A percentile compares a stretch with the other conserved stretches of the same genome.
Conservation (phyloP, 148 eudicot genomes). For the Camellia lanceoleosa region DNA sequence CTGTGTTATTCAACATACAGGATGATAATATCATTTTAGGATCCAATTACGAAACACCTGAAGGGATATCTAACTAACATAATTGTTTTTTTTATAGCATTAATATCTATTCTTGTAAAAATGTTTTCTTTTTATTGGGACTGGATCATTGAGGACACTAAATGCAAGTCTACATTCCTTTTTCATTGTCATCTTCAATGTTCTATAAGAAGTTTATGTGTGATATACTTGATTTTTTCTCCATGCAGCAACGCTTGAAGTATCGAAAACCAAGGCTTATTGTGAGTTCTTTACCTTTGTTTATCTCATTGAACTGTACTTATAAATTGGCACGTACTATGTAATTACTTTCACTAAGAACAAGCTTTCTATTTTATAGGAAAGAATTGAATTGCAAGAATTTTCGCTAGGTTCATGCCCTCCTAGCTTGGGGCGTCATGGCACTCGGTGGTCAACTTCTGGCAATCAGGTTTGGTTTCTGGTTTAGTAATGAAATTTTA, state of each 20-base stretch:
- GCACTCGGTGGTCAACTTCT: conserved; percentile 76
- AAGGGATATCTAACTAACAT: not conserved
- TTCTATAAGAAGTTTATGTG: not conserved
- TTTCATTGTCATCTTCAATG: not conserved
- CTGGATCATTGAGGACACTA: not conserved
- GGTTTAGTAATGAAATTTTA: not conserved
- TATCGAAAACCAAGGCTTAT: conserved; percentile 71
- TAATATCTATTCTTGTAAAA: not conserved
- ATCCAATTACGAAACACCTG: too few species aligned
- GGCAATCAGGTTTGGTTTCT: conserved; percentile 61
- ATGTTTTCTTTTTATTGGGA: not conserved
- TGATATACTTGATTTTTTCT: conserved; percentile 6
- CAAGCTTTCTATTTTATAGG: conserved; percentile 40
- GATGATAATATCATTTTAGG: too few species aligned
- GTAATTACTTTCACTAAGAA: not conserved
- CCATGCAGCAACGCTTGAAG: conserved; percentile 86
- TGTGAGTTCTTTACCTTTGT: conserved; percentile 43
- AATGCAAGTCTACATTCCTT: not conserved
- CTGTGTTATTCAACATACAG: too few species aligned
- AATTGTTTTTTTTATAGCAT: not conserved
- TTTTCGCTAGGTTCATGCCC: conserved; percentile 87
- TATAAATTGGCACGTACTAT: not conserved
- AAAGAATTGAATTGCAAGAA: conserved; percentile 80
- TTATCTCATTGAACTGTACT: not conserved
- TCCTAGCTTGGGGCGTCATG: conserved; percentile 80